phyloP scores from a whole-genome alignment of 495 filamentous ascomycete genomes.

The Astrocystis sublimbata region DNA sequence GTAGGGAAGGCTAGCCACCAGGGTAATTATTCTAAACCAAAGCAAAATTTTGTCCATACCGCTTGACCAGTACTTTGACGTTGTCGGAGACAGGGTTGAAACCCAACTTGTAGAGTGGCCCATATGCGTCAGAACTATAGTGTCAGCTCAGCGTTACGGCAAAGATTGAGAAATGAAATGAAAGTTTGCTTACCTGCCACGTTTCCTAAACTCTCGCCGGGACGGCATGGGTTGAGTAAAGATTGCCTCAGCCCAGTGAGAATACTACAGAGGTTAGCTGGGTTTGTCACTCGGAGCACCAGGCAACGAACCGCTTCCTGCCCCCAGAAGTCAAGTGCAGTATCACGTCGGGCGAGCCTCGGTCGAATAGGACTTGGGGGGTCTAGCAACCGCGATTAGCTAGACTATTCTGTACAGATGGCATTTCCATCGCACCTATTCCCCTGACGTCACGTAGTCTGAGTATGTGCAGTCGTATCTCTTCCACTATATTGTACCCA shows the following conservation, averaged over 20 bases:
- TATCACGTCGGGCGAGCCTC: constrained; percentile 31
- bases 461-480: constrained; percentile 46
- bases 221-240: constrained; percentile 55
- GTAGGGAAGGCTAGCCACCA: background rate
- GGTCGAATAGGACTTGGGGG: constrained; percentile 32
- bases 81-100: constrained; percentile 43
- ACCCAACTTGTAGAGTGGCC: constrained; percentile 44
- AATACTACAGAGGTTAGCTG: constrained; percentile 24
- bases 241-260: constrained; percentile 58
- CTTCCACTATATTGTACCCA: too few species aligned
- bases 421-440: constrained; percentile 38
- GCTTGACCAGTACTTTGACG: constrained; percentile 52
- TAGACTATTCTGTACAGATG: background rate
- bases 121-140: constrained; percentile 25
- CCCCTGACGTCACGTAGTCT: constrained; percentile 47
- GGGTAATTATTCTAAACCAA: background rate
- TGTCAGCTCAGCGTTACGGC: background rate
- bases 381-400: constrained; percentile 12
- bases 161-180: background rate
- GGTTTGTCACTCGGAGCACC: background rate
- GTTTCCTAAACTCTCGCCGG: constrained; percentile 49
- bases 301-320: constrained; percentile 28
- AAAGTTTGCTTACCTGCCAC: constrained; percentile 38
- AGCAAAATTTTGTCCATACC: constrained; percentile 35
- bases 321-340: constrained; percentile 34